Conservation (phyloP, 2,329 filamentous ascomycete species). For the Sphaerulina musiva region DNA sequence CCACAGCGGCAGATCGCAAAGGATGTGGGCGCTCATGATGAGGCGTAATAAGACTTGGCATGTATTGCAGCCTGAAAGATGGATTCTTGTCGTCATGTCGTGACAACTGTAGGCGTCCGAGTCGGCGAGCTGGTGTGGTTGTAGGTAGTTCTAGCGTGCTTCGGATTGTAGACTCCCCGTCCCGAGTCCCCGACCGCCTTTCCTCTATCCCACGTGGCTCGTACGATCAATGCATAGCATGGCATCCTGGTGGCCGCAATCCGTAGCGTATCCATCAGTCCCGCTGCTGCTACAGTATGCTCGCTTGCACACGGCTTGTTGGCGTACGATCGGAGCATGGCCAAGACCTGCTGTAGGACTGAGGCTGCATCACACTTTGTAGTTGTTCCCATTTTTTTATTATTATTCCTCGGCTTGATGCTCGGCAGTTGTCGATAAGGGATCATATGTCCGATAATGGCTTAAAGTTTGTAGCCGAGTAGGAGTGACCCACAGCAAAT, state of each 20-base stretch:
- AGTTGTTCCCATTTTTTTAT: neutral
- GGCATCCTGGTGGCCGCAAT: neutral
- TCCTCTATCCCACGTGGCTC: neutral
- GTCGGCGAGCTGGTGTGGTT: neutral
- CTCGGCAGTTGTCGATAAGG: slow-evolving; percentile 2
- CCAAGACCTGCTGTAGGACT: neutral
- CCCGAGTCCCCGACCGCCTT: neutral
- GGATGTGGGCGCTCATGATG: neutral
- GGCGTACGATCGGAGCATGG: neutral
- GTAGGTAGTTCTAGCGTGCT: neutral
- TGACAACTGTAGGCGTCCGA: neutral
- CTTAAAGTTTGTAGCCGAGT: slow-evolving; percentile 11
- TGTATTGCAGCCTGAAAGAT: neutral
- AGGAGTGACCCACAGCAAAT: neutral
- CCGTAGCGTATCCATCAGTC: neutral
- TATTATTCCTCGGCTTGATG: neutral
- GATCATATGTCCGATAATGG: neutral
- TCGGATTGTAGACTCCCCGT: neutral
- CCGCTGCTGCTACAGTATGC: neutral
- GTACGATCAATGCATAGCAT: neutral
- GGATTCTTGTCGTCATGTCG: neutral
- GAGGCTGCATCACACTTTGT: neutral
- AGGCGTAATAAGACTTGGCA: neutral
- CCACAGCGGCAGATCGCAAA: neutral
- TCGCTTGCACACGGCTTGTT: neutral